Evolutionary conservation across 2,329 filamentous ascomycete species (phyloP), one percentile per base, ranked within the genome.

Genomic region (Microcyclosporella mali): DNA sequence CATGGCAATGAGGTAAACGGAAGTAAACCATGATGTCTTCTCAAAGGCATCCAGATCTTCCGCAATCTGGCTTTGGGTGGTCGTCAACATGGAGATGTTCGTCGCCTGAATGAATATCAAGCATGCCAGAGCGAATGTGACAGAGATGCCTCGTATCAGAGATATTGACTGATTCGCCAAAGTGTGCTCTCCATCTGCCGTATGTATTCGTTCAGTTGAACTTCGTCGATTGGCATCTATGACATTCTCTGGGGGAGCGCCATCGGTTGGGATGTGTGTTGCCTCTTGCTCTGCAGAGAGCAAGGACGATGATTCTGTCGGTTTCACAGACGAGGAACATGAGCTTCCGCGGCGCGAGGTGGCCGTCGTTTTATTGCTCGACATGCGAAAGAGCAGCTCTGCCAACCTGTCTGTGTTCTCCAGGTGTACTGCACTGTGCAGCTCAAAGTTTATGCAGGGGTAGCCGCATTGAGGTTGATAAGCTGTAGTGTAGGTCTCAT

Each of bases 41-140:
- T 81, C 79, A 56, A 87, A 88, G 1, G 84, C 78, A 63, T 85
- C 73, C 2, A 94, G 70, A 51, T 90, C 85, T 6, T 74, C 75
- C 2, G 86, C 85, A 51, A 94, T 86, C 37, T 73, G 72, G 6
- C 82, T 85, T 65, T 92, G 87, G 1, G 84, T 85, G 43, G 88
- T 89, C 4, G 85, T 85, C 59, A 94, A 81, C 53, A 87, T 81
- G 10, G 82, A 86, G 66, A 89, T 86, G 58, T 92, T 92, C 49
- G 77, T 73, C 12, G 74, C 73, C 48, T 64, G 62, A 8, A 64
- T 47, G 48, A 65, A 63, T 34, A 66, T 60, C 29, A 66, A 47
- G n/a, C 37, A 40, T 9, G 52, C 61, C 1, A 65, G 47, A 1
- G 53, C 59, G 12, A 55, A 29, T 6, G 50, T 44, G 41, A 47